Percentiles rank a stretch among this genome's conserved stretches.
These are phyloP conservation scores for Guyanaporus albipodus DNA, from an alignment of 768 basidiomycete species.

Conservation along the genomic window DNA sequence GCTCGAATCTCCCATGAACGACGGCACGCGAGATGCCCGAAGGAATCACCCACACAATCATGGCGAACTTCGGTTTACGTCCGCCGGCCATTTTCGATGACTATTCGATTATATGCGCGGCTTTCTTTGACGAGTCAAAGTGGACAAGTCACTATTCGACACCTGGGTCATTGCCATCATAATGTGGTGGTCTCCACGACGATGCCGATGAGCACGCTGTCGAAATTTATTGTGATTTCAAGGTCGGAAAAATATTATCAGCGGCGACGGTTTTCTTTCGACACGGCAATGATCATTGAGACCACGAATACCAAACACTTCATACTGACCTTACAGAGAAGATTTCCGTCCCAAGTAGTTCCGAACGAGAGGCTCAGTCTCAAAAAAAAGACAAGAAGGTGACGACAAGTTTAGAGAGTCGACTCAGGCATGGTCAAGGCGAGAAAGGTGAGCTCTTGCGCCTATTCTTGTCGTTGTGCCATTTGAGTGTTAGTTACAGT, in stretches of 20 bases:
- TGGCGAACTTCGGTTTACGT: too few species aligned
- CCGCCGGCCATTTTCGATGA: background rate
- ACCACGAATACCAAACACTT: background rate
- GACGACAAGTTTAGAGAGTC: background rate
- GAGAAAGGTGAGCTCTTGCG: background rate
- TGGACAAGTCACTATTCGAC: background rate
- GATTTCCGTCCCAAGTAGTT: slow-evolving; percentile 6
- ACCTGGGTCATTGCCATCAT: too few species aligned
- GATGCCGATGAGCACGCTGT: too few species aligned
- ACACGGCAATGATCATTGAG: slow-evolving; percentile 1
- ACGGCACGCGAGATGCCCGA: background rate
- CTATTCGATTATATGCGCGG: background rate
- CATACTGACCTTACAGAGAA: slow-evolving; percentile 2
- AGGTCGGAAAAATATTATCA: background rate
- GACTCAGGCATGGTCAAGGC: background rate
- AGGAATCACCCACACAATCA: too few species aligned
- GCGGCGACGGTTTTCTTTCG: background rate
- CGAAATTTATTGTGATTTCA: background rate
- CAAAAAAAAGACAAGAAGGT: slow-evolving; percentile 1
- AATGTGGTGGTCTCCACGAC: too few species aligned
- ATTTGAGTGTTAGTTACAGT: too few species aligned
- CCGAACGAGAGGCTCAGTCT: slow-evolving; percentile 3
- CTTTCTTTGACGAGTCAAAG: background rate
- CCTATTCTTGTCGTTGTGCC: too few species aligned
- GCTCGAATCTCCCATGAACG: too few species aligned